Conservation (phyloP, 2,329 filamentous ascomycete genomes). For the Alternaria gansuensis region DNA sequence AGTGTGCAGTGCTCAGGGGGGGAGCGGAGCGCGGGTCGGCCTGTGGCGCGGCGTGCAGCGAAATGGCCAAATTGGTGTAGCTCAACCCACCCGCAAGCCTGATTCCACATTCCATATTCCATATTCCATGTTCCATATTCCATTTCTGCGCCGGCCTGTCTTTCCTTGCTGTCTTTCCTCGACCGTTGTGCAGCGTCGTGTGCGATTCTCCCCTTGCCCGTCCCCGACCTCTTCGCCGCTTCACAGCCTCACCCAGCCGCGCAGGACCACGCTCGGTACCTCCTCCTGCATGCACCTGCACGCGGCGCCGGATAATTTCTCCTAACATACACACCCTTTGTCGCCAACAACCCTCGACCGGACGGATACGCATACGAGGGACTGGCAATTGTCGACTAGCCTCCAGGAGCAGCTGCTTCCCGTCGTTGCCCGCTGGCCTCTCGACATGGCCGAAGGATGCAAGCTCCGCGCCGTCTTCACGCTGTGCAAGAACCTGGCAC, state of each 20-base stretch:
- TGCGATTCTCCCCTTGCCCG: constrained; percentile 2
- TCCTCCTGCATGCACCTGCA: constrained; percentile 9
- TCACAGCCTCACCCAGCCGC: constrained; percentile 9
- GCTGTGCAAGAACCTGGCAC: constrained; percentile 56
- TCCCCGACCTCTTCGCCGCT: too few species aligned
- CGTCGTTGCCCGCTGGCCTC: constrained; percentile 25
- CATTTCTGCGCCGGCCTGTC: constrained; percentile 20
- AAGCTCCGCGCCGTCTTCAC: constrained; percentile 46
- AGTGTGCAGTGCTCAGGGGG: too few species aligned
- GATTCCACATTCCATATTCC: constrained; percentile 22
- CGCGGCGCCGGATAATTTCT: constrained; percentile 2
- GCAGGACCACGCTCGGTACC: constrained; percentile 1
- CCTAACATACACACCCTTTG: too few species aligned
- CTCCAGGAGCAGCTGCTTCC: constrained; percentile 21
- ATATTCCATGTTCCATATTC: constrained; percentile 23
- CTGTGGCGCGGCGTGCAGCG: constrained; percentile 16
- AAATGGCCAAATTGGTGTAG: constrained; percentile 21
- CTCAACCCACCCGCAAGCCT: constrained; percentile 5
- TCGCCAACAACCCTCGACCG: constrained; percentile 1
- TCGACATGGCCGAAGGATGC: constrained; percentile 49
- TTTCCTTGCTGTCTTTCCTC: constrained; percentile 24
- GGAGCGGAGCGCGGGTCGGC: constrained; percentile 20
- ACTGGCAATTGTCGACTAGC: constrained; percentile 25
- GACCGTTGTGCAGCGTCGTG: constrained; percentile 9
- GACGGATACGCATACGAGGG: background rate